Evolutionary conservation across 2,329 filamentous ascomycete species (phyloP).

Genomic region (Aquanectria penicillioides): DNA sequence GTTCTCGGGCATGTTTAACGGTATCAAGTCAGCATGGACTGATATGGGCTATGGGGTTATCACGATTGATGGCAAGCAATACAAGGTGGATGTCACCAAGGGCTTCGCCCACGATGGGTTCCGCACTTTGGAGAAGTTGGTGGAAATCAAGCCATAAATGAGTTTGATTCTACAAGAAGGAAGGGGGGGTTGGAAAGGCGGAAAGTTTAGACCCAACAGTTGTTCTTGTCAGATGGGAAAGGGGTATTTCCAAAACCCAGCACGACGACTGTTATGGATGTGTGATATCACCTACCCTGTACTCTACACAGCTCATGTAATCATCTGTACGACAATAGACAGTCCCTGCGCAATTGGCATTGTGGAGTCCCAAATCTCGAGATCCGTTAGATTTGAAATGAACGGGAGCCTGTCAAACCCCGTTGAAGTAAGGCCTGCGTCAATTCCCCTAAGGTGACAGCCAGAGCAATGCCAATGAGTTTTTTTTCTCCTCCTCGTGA

Average conservation of each 20-base stretch:
- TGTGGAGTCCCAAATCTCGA: no score
- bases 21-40: constrained; percentile 61
- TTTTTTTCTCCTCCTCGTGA: constrained; percentile 5
- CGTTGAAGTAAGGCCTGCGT: not conserved
- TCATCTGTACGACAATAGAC: constrained; percentile 18
- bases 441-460: not conserved
- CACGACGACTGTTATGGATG: not conserved
- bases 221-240: not conserved
- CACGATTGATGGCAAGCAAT: constrained; percentile 56
- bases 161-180: not conserved
- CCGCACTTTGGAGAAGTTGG: constrained; percentile 65
- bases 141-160: constrained; percentile 43
- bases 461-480: not conserved
- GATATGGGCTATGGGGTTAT: constrained; percentile 67
- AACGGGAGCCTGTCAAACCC: not conserved
- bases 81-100: constrained; percentile 67
- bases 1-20: constrained; percentile 53
- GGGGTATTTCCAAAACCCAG: not conserved
- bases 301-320: constrained; percentile 29
- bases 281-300: constrained; percentile 27
- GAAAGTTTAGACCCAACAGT: no score
- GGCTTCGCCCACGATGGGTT: constrained; percentile 70
- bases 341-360: not conserved
- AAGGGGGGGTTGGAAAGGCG: no score
- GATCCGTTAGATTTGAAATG: not conserved